Percentiles rank a stretch among this genome's conserved stretches.
Evolutionary conservation across 257 asterid genomes (phyloP).

Genomic region (Thymus mandschuricus): DNA sequence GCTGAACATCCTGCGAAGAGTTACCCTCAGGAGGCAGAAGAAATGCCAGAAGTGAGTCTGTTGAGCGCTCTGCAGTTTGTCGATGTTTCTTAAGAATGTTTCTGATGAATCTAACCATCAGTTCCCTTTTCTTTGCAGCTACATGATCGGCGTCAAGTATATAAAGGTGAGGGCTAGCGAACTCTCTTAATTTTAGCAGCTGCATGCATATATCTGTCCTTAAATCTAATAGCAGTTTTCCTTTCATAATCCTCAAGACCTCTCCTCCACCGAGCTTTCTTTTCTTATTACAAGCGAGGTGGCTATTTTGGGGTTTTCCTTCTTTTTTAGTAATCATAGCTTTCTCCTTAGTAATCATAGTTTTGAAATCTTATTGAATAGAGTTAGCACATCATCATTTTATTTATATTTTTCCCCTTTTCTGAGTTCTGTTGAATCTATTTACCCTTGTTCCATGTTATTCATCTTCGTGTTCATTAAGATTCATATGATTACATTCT

Average conservation of each 20-base stretch:
- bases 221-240: conserved; percentile 11
- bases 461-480: conserved; percentile 23
- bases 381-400: too few species aligned
- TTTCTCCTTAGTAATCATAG: neutral
- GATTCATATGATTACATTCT: conserved; percentile 28
- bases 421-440: conserved; percentile 16
- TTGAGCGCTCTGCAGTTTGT: conserved; percentile 29
- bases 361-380: too few species aligned
- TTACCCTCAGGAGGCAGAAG: conserved; percentile 45
- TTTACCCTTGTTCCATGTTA: neutral
- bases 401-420: neutral
- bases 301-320: conserved; percentile 7
- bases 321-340: neutral
- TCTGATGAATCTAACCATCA: conserved; percentile 13
- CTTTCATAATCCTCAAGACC: conserved; percentile 2
- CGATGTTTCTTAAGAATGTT: conserved; percentile 15
- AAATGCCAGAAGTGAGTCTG: conserved; percentile 48
- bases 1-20: conserved; percentile 48
- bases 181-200: conserved; percentile 32
- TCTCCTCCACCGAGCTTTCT: conserved; percentile 14
- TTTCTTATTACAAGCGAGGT: conserved; percentile 19
- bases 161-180: conserved; percentile 73
- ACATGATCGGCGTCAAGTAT: conserved; percentile 41
- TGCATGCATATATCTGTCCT: conserved; percentile 13
- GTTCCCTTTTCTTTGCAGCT: conserved; percentile 49